phyloP scores from a whole-genome alignment of 2,329 filamentous ascomycete species.

The Beauveria asiatica region DNA sequence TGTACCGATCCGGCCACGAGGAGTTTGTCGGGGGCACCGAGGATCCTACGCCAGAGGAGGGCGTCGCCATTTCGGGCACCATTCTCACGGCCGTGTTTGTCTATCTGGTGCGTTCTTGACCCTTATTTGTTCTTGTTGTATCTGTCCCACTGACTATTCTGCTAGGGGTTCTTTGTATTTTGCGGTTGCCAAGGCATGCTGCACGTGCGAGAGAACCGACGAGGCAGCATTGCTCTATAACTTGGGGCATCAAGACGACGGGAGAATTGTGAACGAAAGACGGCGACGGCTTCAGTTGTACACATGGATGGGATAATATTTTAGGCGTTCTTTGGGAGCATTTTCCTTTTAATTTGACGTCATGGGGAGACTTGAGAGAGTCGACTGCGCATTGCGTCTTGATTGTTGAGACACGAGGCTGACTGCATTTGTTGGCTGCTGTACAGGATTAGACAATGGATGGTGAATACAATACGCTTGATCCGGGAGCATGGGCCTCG shows the following conservation, averaged over 20 bases:
- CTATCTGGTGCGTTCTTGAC: constrained; percentile 63
- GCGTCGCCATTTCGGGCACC: constrained; percentile 69
- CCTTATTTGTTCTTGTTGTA: not conserved
- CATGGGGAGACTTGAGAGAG: not conserved
- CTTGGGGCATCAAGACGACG: constrained; percentile 22
- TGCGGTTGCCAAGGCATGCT: constrained; percentile 84
- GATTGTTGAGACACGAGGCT: not conserved
- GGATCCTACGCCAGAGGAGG: constrained; percentile 61
- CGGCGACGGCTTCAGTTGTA: not conserved
- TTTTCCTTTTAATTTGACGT: not conserved
- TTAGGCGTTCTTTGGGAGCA: constrained; percentile 9
- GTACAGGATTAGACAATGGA: constrained; percentile 2
- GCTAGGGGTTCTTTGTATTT: constrained; percentile 79
- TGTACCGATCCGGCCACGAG: constrained; percentile 76
- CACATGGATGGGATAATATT: not conserved
- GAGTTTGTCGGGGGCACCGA: constrained; percentile 70
- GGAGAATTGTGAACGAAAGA: not conserved
- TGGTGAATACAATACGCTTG: not conserved
- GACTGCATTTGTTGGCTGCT: not conserved
- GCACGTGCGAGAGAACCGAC: constrained; percentile 72
- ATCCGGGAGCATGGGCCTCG: not conserved
- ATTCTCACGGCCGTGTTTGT: constrained; percentile 84
- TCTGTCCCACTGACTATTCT: not conserved
- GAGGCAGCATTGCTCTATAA: constrained; percentile 73
- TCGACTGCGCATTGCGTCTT: not conserved